These are phyloP conservation scores for Olyra latifolia DNA, from an alignment of 176 grass and related monocot genomes.

Conservation along the genomic window DNA sequence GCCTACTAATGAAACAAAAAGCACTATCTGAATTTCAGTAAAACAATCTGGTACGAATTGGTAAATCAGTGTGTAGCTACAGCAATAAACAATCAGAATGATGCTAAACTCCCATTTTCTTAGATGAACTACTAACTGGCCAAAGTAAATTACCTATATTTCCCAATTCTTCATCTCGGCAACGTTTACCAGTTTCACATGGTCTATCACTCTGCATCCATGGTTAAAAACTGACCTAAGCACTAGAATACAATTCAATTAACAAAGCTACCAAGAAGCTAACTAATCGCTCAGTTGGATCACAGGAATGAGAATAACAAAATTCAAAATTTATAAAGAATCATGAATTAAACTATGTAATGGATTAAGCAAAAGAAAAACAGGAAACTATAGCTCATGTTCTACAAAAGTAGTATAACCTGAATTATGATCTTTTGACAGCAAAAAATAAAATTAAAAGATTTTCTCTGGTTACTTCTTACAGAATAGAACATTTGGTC, in stretches of 20 bases:
- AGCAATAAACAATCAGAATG: background rate
- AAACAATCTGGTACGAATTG: background rate
- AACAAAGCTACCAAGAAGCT: slow-evolving; percentile 17
- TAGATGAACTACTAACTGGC: slow-evolving; percentile 19
- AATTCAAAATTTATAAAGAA: background rate
- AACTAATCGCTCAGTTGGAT: background rate
- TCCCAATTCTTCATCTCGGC: slow-evolving; percentile 27
- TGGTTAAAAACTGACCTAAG: slow-evolving; percentile 25
- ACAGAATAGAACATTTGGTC: background rate
- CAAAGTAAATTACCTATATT: slow-evolving; percentile 35
- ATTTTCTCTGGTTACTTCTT: background rate
- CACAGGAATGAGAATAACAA: background rate
- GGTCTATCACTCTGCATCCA: slow-evolving; percentile 34
- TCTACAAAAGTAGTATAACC: background rate
- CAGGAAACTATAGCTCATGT: background rate
- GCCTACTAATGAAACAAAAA: background rate
- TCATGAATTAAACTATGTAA: slow-evolving; percentile 5
- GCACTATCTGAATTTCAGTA: background rate
- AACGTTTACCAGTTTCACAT: slow-evolving; percentile 22
- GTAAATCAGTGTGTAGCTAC: background rate
- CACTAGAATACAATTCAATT: slow-evolving; percentile 21
- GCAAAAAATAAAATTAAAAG: background rate
- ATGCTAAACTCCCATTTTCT: background rate
- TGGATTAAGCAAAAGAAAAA: slow-evolving; percentile 15
- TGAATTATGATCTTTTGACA: background rate